Evolutionary conservation across 164 flowering plant genomes (phyloP).

Genomic region (Sedum album): DNA sequence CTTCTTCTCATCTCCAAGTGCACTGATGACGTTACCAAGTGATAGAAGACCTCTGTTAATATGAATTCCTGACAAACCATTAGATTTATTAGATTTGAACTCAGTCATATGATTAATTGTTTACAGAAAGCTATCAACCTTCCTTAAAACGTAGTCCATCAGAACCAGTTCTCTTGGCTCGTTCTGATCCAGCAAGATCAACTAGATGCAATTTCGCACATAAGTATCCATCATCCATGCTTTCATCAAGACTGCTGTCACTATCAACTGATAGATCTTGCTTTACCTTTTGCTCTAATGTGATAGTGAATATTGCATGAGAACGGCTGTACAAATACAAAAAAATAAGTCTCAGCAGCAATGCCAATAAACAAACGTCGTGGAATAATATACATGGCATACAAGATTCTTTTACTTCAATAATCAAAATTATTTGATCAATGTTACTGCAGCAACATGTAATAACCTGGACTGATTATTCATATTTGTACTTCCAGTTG

Average conservation of each 20-base stretch:
- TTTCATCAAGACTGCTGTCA: constrained; percentile 30
- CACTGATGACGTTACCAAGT: constrained; percentile 98
- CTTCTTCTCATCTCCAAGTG: constrained; percentile 98
- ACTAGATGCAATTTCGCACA: constrained; percentile 87
- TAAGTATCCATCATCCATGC: constrained; percentile 57
- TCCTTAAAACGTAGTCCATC: constrained; percentile 87
- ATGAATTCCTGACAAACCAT: constrained; percentile 64
- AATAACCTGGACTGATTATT: constrained; percentile 77
- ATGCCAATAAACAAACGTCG: background rate
- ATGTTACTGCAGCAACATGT: too few species aligned
- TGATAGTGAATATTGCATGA: constrained; percentile 91
- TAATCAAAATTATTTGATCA: background rate
- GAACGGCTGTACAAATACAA: constrained; percentile 51
- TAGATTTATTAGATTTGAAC: background rate
- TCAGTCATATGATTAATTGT: background rate
- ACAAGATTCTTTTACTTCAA: background rate
- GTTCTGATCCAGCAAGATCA: constrained; percentile 91
- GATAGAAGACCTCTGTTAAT: constrained; percentile 97
- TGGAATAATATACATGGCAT: background rate
- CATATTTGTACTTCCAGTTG: constrained; percentile 93
- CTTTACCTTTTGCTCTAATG: constrained; percentile 69
- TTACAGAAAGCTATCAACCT: constrained; percentile 29
- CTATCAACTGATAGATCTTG: constrained; percentile 21
- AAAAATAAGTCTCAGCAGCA: constrained; percentile 8
- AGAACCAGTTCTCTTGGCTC: constrained; percentile 88